Evolutionary conservation across 2,329 filamentous ascomycete genomes (phyloP).

Genomic region (Colletotrichum falcatum): DNA sequence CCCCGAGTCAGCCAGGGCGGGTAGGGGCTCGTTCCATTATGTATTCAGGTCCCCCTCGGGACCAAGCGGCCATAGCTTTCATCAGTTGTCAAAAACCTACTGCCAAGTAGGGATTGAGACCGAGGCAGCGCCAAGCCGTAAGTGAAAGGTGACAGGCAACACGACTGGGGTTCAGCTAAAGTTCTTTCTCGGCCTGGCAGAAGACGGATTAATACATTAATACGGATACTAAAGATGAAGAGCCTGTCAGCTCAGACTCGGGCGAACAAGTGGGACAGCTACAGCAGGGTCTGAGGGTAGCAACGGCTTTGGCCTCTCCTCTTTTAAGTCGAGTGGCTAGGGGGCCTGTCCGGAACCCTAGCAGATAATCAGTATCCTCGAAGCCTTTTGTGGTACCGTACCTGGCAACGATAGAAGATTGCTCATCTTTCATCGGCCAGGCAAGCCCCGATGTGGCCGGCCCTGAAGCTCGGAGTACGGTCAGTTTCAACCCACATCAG

Average conservation of each 20-base stretch:
- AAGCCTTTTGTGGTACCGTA: background rate
- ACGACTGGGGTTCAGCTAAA: constrained; percentile 19
- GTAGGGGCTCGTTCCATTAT: background rate
- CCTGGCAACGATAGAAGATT: background rate
- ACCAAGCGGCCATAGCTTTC: constrained; percentile 17
- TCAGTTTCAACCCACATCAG: background rate
- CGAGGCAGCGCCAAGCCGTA: constrained; percentile 21
- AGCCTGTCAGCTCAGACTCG: background rate
- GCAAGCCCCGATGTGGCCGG: constrained; percentile 12
- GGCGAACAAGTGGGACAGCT: constrained; percentile 23
- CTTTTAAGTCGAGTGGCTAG: background rate
- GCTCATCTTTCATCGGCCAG: constrained; percentile 19
- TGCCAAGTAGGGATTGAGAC: constrained; percentile 2
- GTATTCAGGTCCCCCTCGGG: constrained; percentile 4
- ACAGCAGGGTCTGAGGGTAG: constrained; percentile 23
- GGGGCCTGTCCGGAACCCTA: background rate
- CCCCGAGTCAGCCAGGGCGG: background rate
- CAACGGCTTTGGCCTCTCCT: constrained; percentile 32
- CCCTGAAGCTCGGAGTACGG: background rate
- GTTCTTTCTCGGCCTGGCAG: background rate
- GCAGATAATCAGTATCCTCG: too few species aligned
- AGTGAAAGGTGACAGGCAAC: constrained; percentile 27
- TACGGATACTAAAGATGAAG: too few species aligned
- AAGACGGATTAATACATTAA: background rate
- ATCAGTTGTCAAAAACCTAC: constrained; percentile 31